Conservation (phyloP, 2,329 filamentous ascomycete genomes). For the Diaporthe humulicola region DNA sequence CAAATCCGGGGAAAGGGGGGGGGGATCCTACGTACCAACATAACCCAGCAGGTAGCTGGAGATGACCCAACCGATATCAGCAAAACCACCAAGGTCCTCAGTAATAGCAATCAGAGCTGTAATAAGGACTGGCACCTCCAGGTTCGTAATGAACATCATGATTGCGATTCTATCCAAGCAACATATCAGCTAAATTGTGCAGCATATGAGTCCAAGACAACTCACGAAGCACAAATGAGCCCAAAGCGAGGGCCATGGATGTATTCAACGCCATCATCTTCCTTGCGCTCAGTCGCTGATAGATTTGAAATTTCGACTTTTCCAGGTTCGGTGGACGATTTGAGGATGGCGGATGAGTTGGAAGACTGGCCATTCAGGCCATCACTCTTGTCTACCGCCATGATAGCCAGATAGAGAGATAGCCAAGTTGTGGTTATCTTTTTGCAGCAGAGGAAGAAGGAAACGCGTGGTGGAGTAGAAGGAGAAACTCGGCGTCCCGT, state of each 20-base stretch:
- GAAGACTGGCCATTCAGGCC: background rate
- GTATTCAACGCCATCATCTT: background rate
- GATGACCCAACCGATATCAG: background rate
- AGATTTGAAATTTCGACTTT: background rate
- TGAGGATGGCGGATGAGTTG: background rate
- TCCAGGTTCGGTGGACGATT: background rate
- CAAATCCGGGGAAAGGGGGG: background rate
- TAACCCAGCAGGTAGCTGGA: constrained; percentile 8
- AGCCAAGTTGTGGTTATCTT: background rate
- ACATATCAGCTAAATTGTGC: background rate
- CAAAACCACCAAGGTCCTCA: background rate
- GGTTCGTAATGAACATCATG: constrained; percentile 6
- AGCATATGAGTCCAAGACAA: background rate
- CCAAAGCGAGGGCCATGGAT: background rate
- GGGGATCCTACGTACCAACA: background rate
- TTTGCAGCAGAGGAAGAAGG: background rate
- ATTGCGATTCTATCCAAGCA: background rate
- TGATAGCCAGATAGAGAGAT: background rate
- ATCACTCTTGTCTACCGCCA: background rate
- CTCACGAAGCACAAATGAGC: background rate
- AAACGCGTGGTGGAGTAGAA: background rate
- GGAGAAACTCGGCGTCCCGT: too few relatives aligned
- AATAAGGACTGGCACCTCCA: background rate
- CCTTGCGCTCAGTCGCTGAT: background rate
- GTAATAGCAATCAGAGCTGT: background rate